Evolutionary conservation across 495 filamentous ascomycete genomes (phyloP), one percentile per base, ranked within the genome.

Genomic region (Venustampulla echinocandica): DNA sequence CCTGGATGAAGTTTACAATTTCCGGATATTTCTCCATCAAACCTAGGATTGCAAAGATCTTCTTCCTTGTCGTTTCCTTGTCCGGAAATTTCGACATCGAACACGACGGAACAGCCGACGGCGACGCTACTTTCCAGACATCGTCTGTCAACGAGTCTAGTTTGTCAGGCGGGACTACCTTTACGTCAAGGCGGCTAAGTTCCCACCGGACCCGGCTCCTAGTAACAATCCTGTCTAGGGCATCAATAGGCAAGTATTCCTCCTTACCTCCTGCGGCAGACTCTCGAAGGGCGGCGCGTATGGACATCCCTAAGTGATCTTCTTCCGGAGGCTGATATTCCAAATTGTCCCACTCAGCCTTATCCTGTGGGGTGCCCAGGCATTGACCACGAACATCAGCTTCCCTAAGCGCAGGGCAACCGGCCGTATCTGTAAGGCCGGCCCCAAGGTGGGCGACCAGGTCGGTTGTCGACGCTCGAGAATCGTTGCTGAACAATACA

Each of bases 21-120:
- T 25, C 19, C 2, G 28, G 3, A 2, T 38, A 15, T 21, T 47
- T 37, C 13, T 50, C 53, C n/a, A 57, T 44, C 0, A 59, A 45
- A 1, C 52, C 43, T 7, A 61, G 44, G 21, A 52, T 59, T 11
- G 59, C 59, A 30, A 61, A 59, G 4, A 61, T 52, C 15, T 15
- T 56, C 30, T 13, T 27, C 27, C n/a, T 19, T 13, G 15, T 45
- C 27, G 42, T 45, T 43, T 43, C 22, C 40, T 43, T 43, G 10
- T 27, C 33, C 18, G 11, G 33, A n/a, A 14, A 4, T 40, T 40
- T 22, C 7, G 7, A n/a, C 7, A 7, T 30, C n/a, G 7, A n/a
- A 30, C 7, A 7, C 7, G n/a, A 30, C 27, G 27, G 27, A 7
- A n/a, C 7, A 7, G 27, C 7, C 27, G 27, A 30, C 27, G 27